A percentile compares a stretch with the other conserved stretches of the same genome.
These are phyloP conservation scores for Lichtheimia hyalospora DNA, from an alignment of 371 early-diverging fungal species.

Conservation along the genomic window DNA sequence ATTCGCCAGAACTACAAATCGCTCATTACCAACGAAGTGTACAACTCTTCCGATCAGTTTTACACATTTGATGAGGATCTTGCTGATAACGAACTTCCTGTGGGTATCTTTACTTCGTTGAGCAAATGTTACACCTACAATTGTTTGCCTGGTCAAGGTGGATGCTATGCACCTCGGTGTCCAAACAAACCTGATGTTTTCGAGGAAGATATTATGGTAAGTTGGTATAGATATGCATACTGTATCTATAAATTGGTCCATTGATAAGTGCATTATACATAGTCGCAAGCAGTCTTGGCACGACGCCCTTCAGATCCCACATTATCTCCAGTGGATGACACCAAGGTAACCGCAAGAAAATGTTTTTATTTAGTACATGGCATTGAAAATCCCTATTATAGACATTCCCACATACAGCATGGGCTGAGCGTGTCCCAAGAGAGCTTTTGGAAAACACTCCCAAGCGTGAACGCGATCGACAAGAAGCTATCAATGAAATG, in stretches of 20 bases:
- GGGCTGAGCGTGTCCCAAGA: slow-evolving; percentile 71
- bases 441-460: slow-evolving; percentile 70
- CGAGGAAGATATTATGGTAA: slow-evolving; percentile 25
- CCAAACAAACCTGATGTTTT: slow-evolving; percentile 32
- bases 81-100: slow-evolving; percentile 23
- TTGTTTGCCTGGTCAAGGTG: slow-evolving; percentile 37
- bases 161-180: slow-evolving; percentile 43
- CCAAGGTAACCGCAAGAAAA: slow-evolving; percentile 10
- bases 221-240: not conserved
- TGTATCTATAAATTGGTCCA: not conserved
- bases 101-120: slow-evolving; percentile 32
- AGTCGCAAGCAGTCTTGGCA: slow-evolving; percentile 10
- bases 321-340: slow-evolving; percentile 7
- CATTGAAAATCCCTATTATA: not conserved
- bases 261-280: not conserved
- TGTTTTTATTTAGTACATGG: not conserved
- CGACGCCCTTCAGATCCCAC: slow-evolving; percentile 15
- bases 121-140: slow-evolving; percentile 32
- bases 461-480: slow-evolving; percentile 81
- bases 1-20: slow-evolving; percentile 48
- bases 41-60: slow-evolving; percentile 41
- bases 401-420: slow-evolving; percentile 45
- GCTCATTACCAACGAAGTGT: slow-evolving; percentile 30
- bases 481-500: slow-evolving; percentile 93
- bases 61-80: slow-evolving; percentile 43